Evolutionary conservation across 2,329 filamentous ascomycete species (phyloP), one percentile per base, ranked within the genome.

Genomic region (Curvularia eragrostidis): DNA sequence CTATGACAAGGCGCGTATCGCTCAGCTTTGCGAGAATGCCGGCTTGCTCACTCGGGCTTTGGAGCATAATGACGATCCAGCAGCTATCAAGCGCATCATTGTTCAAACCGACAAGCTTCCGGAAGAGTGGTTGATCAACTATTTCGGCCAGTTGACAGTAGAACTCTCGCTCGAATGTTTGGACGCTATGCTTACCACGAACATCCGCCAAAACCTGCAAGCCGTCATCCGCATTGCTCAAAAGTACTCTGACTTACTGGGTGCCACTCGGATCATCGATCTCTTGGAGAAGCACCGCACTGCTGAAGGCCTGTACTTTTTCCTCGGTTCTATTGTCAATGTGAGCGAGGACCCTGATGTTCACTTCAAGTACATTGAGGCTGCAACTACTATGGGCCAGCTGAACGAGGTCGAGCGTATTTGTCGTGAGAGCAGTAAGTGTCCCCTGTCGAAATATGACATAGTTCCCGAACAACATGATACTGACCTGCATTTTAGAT

Each of bases 281-380:
- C 85, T 99, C 6, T 90, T 99, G 50, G 95, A 99, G 82, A 97
- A 96, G 83, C 96, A 98, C 82, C 93, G 95, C 78, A 98, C 95
- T 34, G 89, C 92, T 3, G 95, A 99, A 78, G 95, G 95, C 76
- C 87, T 99, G 4, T 99, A 95, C 85, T 97, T 97, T 83, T 99
- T 97, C 80, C 87, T 99, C 15, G 95, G 95, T 61, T 97, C 93
- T 76, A 96, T 99, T 68, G 94, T 99, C 79, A 99, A 99, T 77
- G 83, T 99, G 47, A 96, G 91, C 56, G 92, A 98, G 77, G 95
- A 98, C 70, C 85, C 90, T 21, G 95, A 99, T 75, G 95, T 99
- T 28, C 91, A 95, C 75, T 99, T 97, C 88, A 99, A 99, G 84
- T 99, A 99, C 79, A 97, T 99, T 58, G 94, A 99, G 80, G 93